Conservation (phyloP, 495 filamentous ascomycete genomes). For the Sabuloglossum arenarium region DNA sequence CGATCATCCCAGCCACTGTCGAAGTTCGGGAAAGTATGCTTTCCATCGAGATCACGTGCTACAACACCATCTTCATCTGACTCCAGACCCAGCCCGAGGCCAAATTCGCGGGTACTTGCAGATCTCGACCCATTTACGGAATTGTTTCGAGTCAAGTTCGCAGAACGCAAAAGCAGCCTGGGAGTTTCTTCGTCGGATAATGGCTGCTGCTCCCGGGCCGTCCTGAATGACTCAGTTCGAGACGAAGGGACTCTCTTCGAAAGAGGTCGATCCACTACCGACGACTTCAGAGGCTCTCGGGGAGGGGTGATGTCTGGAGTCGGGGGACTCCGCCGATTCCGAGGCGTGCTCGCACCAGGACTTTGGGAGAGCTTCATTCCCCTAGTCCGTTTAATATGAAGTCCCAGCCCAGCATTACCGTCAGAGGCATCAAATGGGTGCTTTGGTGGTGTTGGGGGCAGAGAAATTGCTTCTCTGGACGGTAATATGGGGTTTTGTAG, state of each 20-base stretch:
- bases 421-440: background rate
- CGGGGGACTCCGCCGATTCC: constrained; percentile 43
- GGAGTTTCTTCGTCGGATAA: constrained; percentile 42
- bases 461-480: background rate
- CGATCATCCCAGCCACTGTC: constrained; percentile 3
- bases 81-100: constrained; percentile 1
- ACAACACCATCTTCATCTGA: background rate
- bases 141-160: constrained; percentile 1
- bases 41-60: background rate
- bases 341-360: constrained; percentile 24
- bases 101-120: background rate
- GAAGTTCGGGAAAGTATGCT: background rate
- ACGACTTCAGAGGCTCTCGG: constrained; percentile 17
- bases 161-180: constrained; percentile 19
- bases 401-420: background rate
- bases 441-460: background rate
- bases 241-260: constrained; percentile 27
- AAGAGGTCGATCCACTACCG: constrained; percentile 19
- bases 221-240: constrained; percentile 51
- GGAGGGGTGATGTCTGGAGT: constrained; percentile 59
- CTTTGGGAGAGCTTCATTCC: background rate
- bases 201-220: constrained; percentile 39
- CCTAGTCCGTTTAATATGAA: background rate
- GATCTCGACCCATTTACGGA: background rate
- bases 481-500: background rate